Evolutionary conservation across 2,329 filamentous ascomycete genomes (phyloP), one percentile per base, ranked within the genome.

Genomic region (Colletotrichum spinosum): DNA sequence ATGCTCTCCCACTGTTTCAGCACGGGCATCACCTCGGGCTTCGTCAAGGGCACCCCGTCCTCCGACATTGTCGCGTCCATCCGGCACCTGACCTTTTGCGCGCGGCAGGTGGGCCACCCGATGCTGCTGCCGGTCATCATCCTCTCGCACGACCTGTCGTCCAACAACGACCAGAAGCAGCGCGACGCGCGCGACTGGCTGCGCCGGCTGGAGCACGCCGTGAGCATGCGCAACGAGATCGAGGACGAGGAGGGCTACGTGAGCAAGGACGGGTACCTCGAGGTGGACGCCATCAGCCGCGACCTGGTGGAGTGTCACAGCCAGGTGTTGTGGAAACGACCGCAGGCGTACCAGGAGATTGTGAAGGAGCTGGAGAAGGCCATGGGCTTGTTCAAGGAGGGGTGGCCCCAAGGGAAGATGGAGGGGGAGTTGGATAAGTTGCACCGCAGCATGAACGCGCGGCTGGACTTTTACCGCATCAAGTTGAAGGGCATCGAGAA

Each of bases 221-320:
- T 90, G 62, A 86, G 82, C 61, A 80, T 88, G 79, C 84, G 88
- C 57, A 81, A 86, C 67, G 87, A 89, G 74, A 85, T 89, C 55
- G 83, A 86, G 53, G 80, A 83, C 69, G 79, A 79, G 54, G 86
- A 88, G 72, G 79, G 79, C 69, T 87, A 88, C 70, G 80, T 88
- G 65, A 73, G 72, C 60, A 80, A 84, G 59, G 78, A 80, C 46
- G 81, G 81, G 8, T 77, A 81, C 15, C 77, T 89, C 51, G 85
- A 89, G 68, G 78, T 90, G 2, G 87, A 90, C 71, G 81, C 83
- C 59, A 80, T 90, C 72, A 89, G 86, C 72, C 80, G 85, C 35
- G 86, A 89, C 70, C 78, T 90, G 49, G 87, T 89, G 67, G 87
- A 90, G 76, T 90, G 87, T 69, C 86, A 89, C 71, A 82, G 83